Base-by-base conservation (phyloP, 169 alveolate species). In the Eimeria maxima region DNA sequence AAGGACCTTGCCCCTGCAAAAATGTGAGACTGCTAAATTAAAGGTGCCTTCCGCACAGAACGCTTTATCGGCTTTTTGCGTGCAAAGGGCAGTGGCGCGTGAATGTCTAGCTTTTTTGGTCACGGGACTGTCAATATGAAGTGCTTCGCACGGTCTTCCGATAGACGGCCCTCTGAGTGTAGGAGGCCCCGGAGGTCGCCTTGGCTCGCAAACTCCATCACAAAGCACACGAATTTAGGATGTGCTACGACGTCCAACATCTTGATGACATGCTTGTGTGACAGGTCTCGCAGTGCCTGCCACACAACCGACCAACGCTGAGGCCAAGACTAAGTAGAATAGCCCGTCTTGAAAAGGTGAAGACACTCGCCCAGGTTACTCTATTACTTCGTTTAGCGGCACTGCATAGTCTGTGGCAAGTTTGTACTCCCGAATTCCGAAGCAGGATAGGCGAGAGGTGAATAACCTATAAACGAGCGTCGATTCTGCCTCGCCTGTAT, bases 1-100 rank as follows among this genome's bases (percentile, higher is more conserved):
- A 98, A 96, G 13, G 71, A 81, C 67, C 96, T 91, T 42, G 98
- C 98, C 67, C 84, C 96, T 93, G 94, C 95, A 55, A 3, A 53
- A 18, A 42, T 18, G 20, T 14, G 50, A 50, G 53, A 47, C 86
- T 60, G 29, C 78, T 29, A 69, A 38, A 57, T 76, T 44, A 42
- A 44, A 57, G 63, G 3, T 33, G 20, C 55, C 6, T 24, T 7
- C 57, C 8, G 29, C 14, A 76, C 87, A 42, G 3, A 22, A 22
- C 50, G 1, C 22, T 22, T 44, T 76, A 22, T 4, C 18, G 38
- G 33, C 4, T 18, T 44, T 76, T 16, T 2, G 18, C 29, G 74
- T 16, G 47, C 0, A 69, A 65, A 65, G 74, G 74, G 74, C 74
- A 65, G 42, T 65, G 42, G 16, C 6, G 10, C 42, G n/a, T 69